These are phyloP conservation scores for Boletus mariae DNA, from an alignment of 1,284 basidiomycete species.

Conservation along the genomic window DNA sequence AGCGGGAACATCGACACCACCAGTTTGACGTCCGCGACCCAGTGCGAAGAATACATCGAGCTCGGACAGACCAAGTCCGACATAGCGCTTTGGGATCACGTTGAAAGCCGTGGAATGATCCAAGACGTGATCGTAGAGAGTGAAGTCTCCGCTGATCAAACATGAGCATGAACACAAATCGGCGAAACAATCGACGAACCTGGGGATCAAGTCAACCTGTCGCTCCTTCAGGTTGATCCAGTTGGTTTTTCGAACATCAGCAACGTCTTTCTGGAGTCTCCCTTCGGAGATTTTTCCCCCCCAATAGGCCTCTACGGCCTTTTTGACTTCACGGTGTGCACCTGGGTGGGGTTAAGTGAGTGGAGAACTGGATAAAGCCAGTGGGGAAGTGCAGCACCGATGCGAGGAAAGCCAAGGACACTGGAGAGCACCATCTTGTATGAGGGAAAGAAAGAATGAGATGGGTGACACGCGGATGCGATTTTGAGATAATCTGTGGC, in stretches of 20 bases:
- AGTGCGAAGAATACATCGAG: slow-evolving; percentile 98
- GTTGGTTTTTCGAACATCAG: slow-evolving; percentile 86
- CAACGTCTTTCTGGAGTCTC: slow-evolving; percentile 82
- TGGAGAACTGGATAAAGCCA: not conserved
- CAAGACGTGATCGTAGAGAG: slow-evolving; percentile 98
- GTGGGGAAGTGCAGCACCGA: slow-evolving; percentile 55
- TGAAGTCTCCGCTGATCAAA: slow-evolving; percentile 85
- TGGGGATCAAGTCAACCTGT: slow-evolving; percentile 91
- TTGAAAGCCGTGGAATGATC: slow-evolving; percentile 98
- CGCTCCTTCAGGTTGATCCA: slow-evolving; percentile 88
- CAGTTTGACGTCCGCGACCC: slow-evolving; percentile 96
- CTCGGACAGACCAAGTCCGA: slow-evolving; percentile 80
- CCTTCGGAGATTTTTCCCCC: slow-evolving; percentile 76
- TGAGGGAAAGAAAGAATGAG: slow-evolving; percentile 33
- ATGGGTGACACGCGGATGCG: slow-evolving; percentile 13
- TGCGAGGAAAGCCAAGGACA: slow-evolving; percentile 96
- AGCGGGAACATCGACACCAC: slow-evolving; percentile 93
- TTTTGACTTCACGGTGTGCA: slow-evolving; percentile 97
- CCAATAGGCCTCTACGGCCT: slow-evolving; percentile 99
- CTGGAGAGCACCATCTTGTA: slow-evolving; percentile 72
- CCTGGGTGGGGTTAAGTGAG: slow-evolving; percentile 37
- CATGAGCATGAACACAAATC: slow-evolving; percentile 21
- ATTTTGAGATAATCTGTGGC: slow-evolving; percentile 28
- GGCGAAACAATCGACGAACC: slow-evolving; percentile 48
- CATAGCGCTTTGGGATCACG: slow-evolving; percentile 94